phyloP scores from a whole-genome alignment of 2,329 filamentous ascomycete genomes.

The Apiospora pterosperma region DNA sequence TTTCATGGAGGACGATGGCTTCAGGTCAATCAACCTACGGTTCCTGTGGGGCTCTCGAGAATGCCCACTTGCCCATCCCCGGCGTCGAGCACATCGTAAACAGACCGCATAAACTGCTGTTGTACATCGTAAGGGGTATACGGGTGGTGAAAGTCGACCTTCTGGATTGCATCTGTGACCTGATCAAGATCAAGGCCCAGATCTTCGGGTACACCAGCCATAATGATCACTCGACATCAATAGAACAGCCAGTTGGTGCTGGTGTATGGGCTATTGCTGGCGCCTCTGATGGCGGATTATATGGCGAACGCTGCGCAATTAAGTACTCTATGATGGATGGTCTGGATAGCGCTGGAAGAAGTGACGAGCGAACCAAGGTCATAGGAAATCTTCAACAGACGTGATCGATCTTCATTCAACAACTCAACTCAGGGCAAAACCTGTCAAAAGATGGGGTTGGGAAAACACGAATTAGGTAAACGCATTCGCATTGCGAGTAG shows the following conservation, averaged over 20 bases:
- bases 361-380: background rate
- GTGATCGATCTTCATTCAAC: background rate
- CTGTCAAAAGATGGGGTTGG: background rate
- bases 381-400: background rate
- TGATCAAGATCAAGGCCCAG: conserved; percentile 16
- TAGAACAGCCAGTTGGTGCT: background rate
- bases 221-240: background rate
- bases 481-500: background rate
- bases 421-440: background rate
- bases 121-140: conserved; percentile 87
- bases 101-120: conserved; percentile 77
- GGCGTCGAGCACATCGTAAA: conserved; percentile 73
- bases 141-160: conserved; percentile 75
- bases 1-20: background rate
- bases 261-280: background rate
- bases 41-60: conserved; percentile 90
- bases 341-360: background rate
- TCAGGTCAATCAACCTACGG: conserved; percentile 35
- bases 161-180: conserved; percentile 19
- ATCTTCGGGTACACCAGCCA: conserved; percentile 5
- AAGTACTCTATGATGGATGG: too few species aligned
- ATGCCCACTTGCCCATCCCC: conserved; percentile 77
- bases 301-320: background rate
- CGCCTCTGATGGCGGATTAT: background rate
- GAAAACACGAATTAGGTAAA: too few species aligned